A percentile compares a stretch with the other conserved stretches of the same genome.
Conservation (phyloP, 192 early-diverging fungal genomes). For the Gonapodya prolifera region DNA sequence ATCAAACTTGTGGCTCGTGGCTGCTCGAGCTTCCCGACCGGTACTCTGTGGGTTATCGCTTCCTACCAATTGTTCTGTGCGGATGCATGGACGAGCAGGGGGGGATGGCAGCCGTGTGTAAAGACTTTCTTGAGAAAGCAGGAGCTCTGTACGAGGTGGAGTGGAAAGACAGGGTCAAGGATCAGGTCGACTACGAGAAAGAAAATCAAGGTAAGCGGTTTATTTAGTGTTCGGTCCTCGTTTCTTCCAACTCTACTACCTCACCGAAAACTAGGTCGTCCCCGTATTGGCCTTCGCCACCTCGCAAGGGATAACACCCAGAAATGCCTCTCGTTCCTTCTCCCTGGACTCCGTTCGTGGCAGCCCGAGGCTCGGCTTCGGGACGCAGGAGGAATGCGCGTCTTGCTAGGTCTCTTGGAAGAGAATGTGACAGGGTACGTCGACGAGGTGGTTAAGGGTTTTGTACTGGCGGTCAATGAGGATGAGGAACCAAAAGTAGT, state of each 20-base stretch:
- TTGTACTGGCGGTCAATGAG: conserved; percentile 26
- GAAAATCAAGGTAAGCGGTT: conserved; percentile 1
- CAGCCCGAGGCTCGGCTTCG: conserved; percentile 26
- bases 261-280: conserved; percentile 18
- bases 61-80: conserved; percentile 29
- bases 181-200: conserved; percentile 36
- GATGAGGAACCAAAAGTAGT: conserved; percentile 29
- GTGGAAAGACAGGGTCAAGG: conserved; percentile 36
- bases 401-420: conserved; percentile 29
- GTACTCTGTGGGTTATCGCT: conserved; percentile 31
- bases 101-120: conserved; percentile 12
- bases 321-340: conserved; percentile 25
- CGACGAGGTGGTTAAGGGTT: conserved; percentile 24
- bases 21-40: conserved; percentile 28
- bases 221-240: neutral
- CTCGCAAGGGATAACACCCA: conserved; percentile 36
- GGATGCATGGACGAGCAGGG: conserved; percentile 33
- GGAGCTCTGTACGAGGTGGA: conserved; percentile 38
- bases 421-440: conserved; percentile 37
- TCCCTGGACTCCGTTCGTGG: conserved; percentile 35
- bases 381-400: conserved; percentile 20
- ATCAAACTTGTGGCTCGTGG: conserved; percentile 24
- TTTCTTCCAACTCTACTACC: conserved; percentile 4
- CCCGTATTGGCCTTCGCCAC: conserved; percentile 32
- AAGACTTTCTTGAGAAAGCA: conserved; percentile 20